Evolutionary conservation across 2,329 filamentous ascomycete genomes (phyloP).

Genomic region (Penicillium sp.): DNA sequence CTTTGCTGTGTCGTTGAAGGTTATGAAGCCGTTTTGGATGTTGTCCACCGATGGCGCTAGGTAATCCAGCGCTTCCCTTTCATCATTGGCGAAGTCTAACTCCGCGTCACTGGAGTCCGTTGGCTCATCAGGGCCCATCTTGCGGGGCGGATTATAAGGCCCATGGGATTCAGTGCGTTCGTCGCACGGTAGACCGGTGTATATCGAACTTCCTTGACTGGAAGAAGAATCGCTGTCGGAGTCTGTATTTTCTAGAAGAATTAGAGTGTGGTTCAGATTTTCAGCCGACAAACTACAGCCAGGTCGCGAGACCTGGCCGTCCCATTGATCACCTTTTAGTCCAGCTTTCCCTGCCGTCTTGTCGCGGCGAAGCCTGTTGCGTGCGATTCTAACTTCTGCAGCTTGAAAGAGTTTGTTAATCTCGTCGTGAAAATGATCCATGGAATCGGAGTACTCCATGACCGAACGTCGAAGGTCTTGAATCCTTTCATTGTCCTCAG

Average conservation of each 20-base stretch:
- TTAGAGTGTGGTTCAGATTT: neutral
- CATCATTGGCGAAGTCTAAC: neutral
- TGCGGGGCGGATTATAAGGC: neutral
- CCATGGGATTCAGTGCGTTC: neutral
- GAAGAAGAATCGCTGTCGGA: neutral
- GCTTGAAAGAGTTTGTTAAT: constrained; percentile 1
- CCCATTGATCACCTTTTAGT: neutral
- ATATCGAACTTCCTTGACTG: neutral
- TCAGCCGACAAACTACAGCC: neutral
- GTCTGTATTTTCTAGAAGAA: neutral
- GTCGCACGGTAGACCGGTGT: neutral
- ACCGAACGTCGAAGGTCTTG: neutral
- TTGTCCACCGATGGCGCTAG: neutral
- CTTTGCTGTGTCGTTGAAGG: neutral
- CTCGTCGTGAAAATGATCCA: neutral
- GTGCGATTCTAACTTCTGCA: neutral
- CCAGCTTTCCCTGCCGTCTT: neutral
- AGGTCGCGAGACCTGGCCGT: neutral
- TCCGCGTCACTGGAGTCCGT: neutral
- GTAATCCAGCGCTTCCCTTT: neutral
- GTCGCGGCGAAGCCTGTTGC: neutral
- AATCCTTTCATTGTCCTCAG: neutral
- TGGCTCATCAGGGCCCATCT: neutral
- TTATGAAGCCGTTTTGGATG: neutral
- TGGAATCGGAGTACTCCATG: neutral